phyloP scores from a whole-genome alignment of 257 asterid species.

The Datura wrightii region DNA sequence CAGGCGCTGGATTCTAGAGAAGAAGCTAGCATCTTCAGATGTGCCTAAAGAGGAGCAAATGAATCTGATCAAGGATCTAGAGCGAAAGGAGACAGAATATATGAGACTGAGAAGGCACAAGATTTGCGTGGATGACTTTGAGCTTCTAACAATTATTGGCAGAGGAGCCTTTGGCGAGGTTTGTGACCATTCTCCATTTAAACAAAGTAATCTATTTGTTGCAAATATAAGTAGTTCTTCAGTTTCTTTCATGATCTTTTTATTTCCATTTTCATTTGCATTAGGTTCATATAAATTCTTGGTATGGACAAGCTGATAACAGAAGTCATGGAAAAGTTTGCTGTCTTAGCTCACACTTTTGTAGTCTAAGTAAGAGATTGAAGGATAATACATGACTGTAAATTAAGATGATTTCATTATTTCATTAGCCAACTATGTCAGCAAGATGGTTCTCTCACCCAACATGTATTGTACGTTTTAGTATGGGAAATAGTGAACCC shows the following conservation, averaged over 20 bases:
- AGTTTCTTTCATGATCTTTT: neutral
- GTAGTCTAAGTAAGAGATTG: neutral
- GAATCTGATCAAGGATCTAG: slow-evolving; percentile 82
- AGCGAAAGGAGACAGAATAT: slow-evolving; percentile 91
- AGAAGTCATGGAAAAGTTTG: neutral
- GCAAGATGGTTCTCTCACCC: neutral
- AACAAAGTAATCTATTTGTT: neutral
- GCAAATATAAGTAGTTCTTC: neutral
- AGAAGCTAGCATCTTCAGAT: slow-evolving; percentile 96
- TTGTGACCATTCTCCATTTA: neutral
- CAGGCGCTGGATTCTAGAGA: slow-evolving; percentile 93
- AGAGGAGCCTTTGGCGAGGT: slow-evolving; percentile 98
- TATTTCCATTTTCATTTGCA: neutral
- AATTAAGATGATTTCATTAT: neutral
- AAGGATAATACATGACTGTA: neutral
- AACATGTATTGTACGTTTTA: neutral
- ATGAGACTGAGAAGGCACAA: slow-evolving; percentile 94
- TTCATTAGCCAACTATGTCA: neutral
- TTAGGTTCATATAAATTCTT: neutral
- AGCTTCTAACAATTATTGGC: slow-evolving; percentile 92
- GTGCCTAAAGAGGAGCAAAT: slow-evolving; percentile 95
- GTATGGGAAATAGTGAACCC: neutral
- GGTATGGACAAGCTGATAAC: neutral
- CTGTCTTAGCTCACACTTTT: neutral
- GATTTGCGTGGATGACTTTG: slow-evolving; percentile 96